A percentile compares a stretch with the other conserved stretches of the same genome.
Conservation (phyloP, 1,284 basidiomycete species). For the Ganoderma leucocontextum region DNA sequence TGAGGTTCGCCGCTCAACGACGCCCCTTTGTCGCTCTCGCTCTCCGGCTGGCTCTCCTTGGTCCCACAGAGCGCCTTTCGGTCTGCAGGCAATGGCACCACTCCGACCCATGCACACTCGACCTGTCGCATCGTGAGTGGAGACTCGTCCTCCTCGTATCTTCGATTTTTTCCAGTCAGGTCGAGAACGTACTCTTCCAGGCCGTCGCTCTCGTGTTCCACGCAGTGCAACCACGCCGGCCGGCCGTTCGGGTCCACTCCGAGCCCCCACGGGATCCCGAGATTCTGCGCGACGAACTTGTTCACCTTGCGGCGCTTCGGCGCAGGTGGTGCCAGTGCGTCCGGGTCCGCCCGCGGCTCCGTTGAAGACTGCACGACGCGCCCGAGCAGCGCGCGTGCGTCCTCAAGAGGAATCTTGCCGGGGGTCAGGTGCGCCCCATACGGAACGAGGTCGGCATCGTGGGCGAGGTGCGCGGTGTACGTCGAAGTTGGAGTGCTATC, state of each 20-base stretch:
- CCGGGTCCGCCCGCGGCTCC: conserved; percentile 11
- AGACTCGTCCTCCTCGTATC: too few species aligned
- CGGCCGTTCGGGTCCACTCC: neutral
- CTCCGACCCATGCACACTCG: too few species aligned
- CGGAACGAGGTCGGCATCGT: conserved; percentile 18
- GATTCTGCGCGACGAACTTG: conserved; percentile 8
- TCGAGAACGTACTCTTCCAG: too few species aligned
- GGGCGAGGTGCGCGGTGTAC: too few species aligned
- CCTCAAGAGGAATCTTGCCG: conserved; percentile 14
- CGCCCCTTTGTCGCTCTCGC: neutral
- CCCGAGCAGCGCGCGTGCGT: conserved; percentile 22
- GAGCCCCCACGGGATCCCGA: conserved; percentile 22
- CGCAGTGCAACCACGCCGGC: neutral
- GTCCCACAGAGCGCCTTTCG: too few species aligned
- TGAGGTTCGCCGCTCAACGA: too few species aligned
- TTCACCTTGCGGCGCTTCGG: conserved; percentile 20
- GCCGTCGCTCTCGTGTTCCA: too few species aligned
- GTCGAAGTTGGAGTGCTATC: too few species aligned
- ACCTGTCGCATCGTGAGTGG: too few species aligned
- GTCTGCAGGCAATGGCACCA: too few species aligned
- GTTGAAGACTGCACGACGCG: conserved; percentile 26
- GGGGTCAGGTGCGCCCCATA: conserved; percentile 9
- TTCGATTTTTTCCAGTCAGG: too few species aligned
- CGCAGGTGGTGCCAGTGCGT: too few species aligned
- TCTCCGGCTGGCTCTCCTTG: neutral